Percentiles rank a stretch among this genome's conserved stretches.
phyloP scores from a whole-genome alignment of 1,284 basidiomycete species.

The Cryptococcus wingfieldii region DNA sequence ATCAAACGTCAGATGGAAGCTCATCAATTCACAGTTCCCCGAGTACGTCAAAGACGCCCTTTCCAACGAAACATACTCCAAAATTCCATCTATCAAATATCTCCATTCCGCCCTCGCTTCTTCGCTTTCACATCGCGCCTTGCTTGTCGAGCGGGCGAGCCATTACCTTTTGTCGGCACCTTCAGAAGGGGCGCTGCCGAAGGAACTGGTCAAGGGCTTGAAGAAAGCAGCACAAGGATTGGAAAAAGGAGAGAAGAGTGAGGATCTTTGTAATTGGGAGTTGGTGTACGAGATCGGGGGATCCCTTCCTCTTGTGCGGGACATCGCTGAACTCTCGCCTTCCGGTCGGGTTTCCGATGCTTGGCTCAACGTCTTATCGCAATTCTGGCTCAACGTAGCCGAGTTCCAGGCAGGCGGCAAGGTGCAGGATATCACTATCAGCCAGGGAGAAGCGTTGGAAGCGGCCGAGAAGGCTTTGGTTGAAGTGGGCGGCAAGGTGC shows the following conservation, averaged over 20 bases:
- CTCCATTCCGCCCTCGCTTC: conserved; percentile 17
- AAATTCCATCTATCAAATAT: conserved; percentile 27
- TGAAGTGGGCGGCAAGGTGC: background rate
- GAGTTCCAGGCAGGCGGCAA: conserved; percentile 3
- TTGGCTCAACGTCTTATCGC: conserved; percentile 17
- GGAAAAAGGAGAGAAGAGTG: background rate
- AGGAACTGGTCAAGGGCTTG: background rate
- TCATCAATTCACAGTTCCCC: conserved; percentile 19
- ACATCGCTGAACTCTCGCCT: conserved; percentile 11
- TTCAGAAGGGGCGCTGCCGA: background rate
- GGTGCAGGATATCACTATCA: background rate
- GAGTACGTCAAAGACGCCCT: conserved; percentile 39
- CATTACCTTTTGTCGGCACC: conserved; percentile 7
- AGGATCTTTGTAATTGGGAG: conserved; percentile 29
- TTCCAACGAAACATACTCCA: conserved; percentile 34
- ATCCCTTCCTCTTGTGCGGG: conserved; percentile 5
- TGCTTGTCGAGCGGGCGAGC: conserved; percentile 24
- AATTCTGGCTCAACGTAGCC: conserved; percentile 1
- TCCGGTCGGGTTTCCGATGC: background rate
- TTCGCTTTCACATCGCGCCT: conserved; percentile 18
- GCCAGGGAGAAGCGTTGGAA: background rate
- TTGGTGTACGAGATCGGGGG: conserved; percentile 24
- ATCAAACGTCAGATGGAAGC: background rate
- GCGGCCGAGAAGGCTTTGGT: conserved; percentile 2
- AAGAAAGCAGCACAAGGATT: background rate